Conservation (phyloP, 441 rosid genomes). For the Jatropha podagrica region DNA sequence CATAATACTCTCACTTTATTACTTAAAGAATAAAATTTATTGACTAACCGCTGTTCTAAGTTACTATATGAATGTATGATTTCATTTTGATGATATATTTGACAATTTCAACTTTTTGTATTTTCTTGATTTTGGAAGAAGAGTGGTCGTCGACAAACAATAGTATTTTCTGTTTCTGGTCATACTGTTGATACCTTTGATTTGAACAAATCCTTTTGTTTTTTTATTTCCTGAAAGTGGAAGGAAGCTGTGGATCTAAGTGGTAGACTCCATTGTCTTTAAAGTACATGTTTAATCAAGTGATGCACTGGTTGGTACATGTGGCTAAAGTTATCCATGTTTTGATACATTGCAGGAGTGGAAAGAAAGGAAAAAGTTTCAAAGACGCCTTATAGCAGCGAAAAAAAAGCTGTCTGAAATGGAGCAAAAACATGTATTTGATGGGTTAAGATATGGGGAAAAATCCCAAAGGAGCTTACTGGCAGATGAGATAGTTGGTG, state of each 20-base stretch:
- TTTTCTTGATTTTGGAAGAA: not conserved
- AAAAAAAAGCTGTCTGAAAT: conserved; percentile 78
- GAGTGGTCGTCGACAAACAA: not conserved
- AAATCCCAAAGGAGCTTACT: conserved; percentile 67
- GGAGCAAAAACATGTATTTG: conserved; percentile 87
- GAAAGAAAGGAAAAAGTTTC: conserved; percentile 81
- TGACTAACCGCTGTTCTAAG: not conserved
- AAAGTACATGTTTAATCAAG: not conserved
- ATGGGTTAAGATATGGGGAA: conserved; percentile 76
- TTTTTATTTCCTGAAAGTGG: not conserved
- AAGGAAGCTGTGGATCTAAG: not conserved
- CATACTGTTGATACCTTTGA: not conserved
- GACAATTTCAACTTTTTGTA: not conserved
- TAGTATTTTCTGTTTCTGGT: not conserved
- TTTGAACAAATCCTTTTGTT: not conserved
- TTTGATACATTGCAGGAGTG: conserved; percentile 60
- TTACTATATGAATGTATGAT: not conserved
- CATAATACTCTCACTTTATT: conserved; percentile 31
- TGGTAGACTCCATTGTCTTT: not conserved
- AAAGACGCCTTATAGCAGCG: conserved; percentile 76
- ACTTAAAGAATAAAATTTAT: conserved; percentile 7
- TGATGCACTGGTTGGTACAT: conserved; percentile 8
- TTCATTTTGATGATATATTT: not conserved
- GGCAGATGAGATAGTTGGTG: conserved; percentile 62
- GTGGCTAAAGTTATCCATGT: conserved; percentile 6